Base-by-base conservation (phyloP, 306 rosid species). In the Aeschynomene evenia region DNA sequence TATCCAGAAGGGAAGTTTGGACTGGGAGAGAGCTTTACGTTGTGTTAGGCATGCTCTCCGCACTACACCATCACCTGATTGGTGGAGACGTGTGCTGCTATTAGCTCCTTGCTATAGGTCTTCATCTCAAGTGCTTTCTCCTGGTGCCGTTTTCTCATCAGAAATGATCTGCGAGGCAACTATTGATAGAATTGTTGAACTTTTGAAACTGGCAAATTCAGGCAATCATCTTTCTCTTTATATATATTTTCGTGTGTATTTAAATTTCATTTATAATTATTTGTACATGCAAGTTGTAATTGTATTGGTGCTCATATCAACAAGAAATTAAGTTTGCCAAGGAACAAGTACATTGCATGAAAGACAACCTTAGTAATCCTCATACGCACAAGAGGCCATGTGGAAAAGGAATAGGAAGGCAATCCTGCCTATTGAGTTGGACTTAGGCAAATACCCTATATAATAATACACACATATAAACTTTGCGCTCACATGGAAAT, bases 61-160 rank as follows among this genome's bases (percentile, higher is more conserved):
- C 24, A 80, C 95, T 42, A 88, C 95, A 68, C 99, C 99, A 51
- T 94, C 99, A 53, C 99, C 99, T 58, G 99, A 94, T 58, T 94
- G 99, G 99, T 94, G 99, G 99, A 94, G 90, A 83, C 95, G 97
- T 11, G 96, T 91, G 73, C 89, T 94, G 70, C 85, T 94, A n/a
- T 81, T 91, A 19, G 96, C 94, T 79, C 88, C 95, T 49, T 73
- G 86, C 87, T 84, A 87, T 84, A 94, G 89, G 83, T 60, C 81
- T 79, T 61, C 85, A 61, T 46, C 96, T 76, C 99, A 88, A 76
- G 89, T 63, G 50, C 77, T 83, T 74, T 84, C 87, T 59, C 91
- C 96, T 69, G 99, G 99, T 81, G 97, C 97, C 68, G 97, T 94
- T 70, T 94, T 94, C 80, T 90, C 94, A 69, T 78, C 99, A 70